Evolutionary conservation across 192 early-diverging fungal species (phyloP).

Genomic region (Dissophora globulifera): DNA sequence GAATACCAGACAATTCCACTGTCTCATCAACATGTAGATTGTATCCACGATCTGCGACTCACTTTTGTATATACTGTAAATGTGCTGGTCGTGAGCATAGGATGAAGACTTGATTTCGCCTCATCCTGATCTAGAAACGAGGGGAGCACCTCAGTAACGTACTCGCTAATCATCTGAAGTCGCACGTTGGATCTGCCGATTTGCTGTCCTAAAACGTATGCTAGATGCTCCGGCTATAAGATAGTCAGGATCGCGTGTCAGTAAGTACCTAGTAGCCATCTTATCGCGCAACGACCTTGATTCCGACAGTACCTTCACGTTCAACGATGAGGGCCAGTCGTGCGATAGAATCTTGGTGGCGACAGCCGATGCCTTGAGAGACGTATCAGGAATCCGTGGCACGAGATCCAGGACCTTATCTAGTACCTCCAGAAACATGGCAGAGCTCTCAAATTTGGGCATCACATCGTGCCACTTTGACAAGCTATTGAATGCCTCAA

Average conservation of each 20-base stretch:
- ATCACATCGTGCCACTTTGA: conserved; percentile 45
- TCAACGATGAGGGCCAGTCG: conserved; percentile 54
- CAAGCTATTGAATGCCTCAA: conserved; percentile 52
- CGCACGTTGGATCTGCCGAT: conserved; percentile 50
- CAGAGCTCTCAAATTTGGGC: conserved; percentile 56
- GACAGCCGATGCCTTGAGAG: conserved; percentile 31
- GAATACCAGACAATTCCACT: no score
- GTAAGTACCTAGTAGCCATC: no score
- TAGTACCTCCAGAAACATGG: conserved; percentile 51
- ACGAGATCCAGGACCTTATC: conserved; percentile 54
- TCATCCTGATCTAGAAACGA: conserved; percentile 53
- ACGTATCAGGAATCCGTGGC: conserved; percentile 23
- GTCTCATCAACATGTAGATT: neutral
- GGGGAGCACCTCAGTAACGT: conserved; percentile 51
- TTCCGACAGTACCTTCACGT: conserved; percentile 44
- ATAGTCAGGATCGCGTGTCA: neutral
- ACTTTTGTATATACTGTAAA: conserved; percentile 58
- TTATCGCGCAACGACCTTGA: no score
- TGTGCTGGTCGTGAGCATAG: conserved; percentile 53
- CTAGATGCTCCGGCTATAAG: conserved; percentile 52
- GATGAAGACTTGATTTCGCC: conserved; percentile 39
- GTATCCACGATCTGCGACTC: neutral
- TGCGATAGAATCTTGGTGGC: conserved; percentile 44
- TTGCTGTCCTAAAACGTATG: conserved; percentile 56
- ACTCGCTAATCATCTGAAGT: conserved; percentile 50